Evolutionary conservation across 345 rosid genomes (phyloP).

Genomic region (Sisymbrium irio): DNA sequence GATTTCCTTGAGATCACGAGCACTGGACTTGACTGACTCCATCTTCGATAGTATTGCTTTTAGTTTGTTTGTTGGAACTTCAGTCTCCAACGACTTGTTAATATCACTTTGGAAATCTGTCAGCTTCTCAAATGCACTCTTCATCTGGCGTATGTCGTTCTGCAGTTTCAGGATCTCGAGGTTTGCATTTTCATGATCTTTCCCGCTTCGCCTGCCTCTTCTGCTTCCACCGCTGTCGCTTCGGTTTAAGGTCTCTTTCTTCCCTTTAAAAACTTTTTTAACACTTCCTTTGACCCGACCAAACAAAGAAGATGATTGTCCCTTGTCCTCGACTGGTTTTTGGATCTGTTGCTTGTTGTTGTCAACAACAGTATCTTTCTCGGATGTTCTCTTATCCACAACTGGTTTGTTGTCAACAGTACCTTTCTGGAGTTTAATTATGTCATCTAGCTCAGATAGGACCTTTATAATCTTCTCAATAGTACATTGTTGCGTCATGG

Average conservation of each 20-base stretch:
- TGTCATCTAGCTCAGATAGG: neutral
- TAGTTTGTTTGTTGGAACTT: neutral
- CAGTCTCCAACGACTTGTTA: neutral
- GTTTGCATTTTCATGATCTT: neutral
- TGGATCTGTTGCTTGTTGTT: neutral
- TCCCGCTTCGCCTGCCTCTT: neutral
- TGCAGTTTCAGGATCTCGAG: neutral
- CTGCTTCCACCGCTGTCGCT: constrained; percentile 16
- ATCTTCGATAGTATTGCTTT: neutral
- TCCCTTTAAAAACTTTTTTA: neutral
- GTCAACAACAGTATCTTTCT: neutral
- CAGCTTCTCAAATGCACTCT: constrained; percentile 8
- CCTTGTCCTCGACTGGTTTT: neutral
- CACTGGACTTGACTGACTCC: neutral
- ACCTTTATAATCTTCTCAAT: neutral
- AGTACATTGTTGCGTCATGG: constrained; percentile 1
- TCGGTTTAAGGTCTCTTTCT: constrained; percentile 3
- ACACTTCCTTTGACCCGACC: neutral
- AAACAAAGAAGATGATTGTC: neutral
- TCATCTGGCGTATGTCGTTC: constrained; percentile 27
- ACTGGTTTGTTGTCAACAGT: neutral
- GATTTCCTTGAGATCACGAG: constrained; percentile 15
- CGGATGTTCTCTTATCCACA: too few relatives aligned
- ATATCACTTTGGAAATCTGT: neutral
- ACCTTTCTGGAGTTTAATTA: neutral